Base-by-base conservation (phyloP, 805 yeast species). In the Ogataea minuta region DNA sequence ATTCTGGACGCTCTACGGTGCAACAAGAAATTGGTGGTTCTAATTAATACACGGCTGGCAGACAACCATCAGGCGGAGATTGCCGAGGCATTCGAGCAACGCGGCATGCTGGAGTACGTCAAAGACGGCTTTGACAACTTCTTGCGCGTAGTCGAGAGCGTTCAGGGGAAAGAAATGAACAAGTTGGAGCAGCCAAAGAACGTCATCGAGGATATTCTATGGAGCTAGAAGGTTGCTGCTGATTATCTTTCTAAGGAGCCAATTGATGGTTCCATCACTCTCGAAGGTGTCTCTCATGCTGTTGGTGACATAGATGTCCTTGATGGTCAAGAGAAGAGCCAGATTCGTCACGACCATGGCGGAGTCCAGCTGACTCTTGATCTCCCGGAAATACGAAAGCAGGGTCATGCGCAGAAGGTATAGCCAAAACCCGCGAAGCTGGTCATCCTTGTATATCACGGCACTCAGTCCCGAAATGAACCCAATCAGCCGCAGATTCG, bases 61-160 rank as follows among this genome's bases (percentile, higher is more conserved):
- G 86, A 86, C 57, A 86, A 89, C 56, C 97, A 90, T 58, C 96
- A 90, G 58, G 47, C 62, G 12, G 91, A 90, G 45, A 79, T 86
- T 6, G 93, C 95, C 0, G 53, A 58, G n/a, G 78, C 73, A 36
- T 67, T 84, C 31, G 66, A 59, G 9, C 30, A 53, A 1, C 36
- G 56, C 28, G 63, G 66, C 28, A 49, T 71, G 19, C 28, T 66
- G 16, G 43, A 49, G 23, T 52, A 52, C 7, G 37, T 46, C 30
- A 40, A 46, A 6, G 47, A 52, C 1, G 52, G 33, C 0, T 32
- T 60, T 12, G 20, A 35, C 1, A 48, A 44, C 6, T 43, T 53
- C 17, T 13, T 59, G 9, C 14, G 35, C 3, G 28, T 50, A 8
- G 42, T 60, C 2, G 19, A 41, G 2, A 26, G 34, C 9, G 33